Conservation (phyloP, 345 rosid genomes). For the Clarkia xantiana region DNA sequence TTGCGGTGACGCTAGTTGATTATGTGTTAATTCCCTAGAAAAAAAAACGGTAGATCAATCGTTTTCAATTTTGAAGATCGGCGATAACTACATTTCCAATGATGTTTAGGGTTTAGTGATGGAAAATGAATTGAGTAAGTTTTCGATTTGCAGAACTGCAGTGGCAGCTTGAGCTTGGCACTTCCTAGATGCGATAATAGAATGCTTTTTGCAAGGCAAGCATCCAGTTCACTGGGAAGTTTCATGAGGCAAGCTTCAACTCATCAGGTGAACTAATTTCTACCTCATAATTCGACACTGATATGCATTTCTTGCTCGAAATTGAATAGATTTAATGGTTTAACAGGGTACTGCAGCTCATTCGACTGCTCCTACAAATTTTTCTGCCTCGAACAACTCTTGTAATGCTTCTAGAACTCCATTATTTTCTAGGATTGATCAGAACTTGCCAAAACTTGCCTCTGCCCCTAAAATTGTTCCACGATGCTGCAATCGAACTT, state of each 20-base stretch:
- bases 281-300: not conserved
- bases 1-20: too few species aligned
- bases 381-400: slow-evolving; percentile 6
- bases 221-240: slow-evolving; percentile 36
- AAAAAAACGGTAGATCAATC: too few species aligned
- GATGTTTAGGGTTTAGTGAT: not conserved
- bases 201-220: slow-evolving; percentile 55
- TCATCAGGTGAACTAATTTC: slow-evolving; percentile 24
- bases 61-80: not conserved
- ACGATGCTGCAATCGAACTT: slow-evolving; percentile 12
- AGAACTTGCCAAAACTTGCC: slow-evolving; percentile 5
- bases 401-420: slow-evolving; percentile 22
- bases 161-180: slow-evolving; percentile 44
- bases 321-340: not conserved
- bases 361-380: slow-evolving; percentile 8
- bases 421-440: slow-evolving; percentile 28
- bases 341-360: slow-evolving; percentile 9
- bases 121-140: not conserved
- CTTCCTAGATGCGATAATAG: slow-evolving; percentile 41
- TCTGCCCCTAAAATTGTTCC: slow-evolving; percentile 6
- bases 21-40: too few species aligned
- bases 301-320: not conserved
- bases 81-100: not conserved
- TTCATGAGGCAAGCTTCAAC: slow-evolving; percentile 60
- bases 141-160: slow-evolving; percentile 45